A percentile compares a stretch with the other conserved stretches of the same genome.
Conservation (phyloP, 2,329 filamentous ascomycete species). For the Xylaria sp. region DNA sequence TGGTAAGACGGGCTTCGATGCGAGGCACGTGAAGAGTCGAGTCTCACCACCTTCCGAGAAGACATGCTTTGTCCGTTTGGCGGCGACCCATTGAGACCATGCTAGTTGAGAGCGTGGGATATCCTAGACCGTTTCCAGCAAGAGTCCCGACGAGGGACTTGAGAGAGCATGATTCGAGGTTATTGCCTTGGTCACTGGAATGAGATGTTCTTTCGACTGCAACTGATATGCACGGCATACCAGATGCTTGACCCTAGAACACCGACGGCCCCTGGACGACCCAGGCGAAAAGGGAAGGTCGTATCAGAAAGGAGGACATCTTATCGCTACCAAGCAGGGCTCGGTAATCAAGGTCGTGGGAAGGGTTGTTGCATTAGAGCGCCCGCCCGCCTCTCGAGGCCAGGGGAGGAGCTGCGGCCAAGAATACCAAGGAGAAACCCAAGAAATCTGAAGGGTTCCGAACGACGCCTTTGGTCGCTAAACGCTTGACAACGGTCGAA, state of each 20-base stretch:
- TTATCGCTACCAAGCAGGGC: conserved; percentile 11
- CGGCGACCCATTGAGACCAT: conserved; percentile 5
- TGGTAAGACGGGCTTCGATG: not conserved
- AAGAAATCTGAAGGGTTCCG: conserved; percentile 23
- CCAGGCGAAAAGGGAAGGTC: conserved; percentile 26
- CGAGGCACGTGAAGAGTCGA: not conserved
- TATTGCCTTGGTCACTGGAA: not conserved
- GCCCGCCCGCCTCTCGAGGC: not conserved
- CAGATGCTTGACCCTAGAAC: not conserved
- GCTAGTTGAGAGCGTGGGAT: conserved; percentile 4
- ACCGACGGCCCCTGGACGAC: not conserved
- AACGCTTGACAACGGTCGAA: conserved; percentile 10
- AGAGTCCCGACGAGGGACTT: not conserved
- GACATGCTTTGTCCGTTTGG: conserved; percentile 4
- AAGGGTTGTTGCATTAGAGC: not conserved
- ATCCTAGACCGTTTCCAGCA: conserved; percentile 21
- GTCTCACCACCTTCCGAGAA: conserved; percentile 27
- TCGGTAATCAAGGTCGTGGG: not conserved
- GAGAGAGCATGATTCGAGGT: not conserved
- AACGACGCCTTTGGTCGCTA: conserved; percentile 9
- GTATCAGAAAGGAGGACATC: conserved; percentile 1
- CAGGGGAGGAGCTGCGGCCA: conserved; percentile 16
- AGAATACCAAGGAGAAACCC: conserved; percentile 22
- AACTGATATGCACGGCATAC: conserved; percentile 1
- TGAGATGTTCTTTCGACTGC: not conserved